phyloP scores from a whole-genome alignment of 2,329 filamentous ascomycete genomes.

The Triangularia setosa region DNA sequence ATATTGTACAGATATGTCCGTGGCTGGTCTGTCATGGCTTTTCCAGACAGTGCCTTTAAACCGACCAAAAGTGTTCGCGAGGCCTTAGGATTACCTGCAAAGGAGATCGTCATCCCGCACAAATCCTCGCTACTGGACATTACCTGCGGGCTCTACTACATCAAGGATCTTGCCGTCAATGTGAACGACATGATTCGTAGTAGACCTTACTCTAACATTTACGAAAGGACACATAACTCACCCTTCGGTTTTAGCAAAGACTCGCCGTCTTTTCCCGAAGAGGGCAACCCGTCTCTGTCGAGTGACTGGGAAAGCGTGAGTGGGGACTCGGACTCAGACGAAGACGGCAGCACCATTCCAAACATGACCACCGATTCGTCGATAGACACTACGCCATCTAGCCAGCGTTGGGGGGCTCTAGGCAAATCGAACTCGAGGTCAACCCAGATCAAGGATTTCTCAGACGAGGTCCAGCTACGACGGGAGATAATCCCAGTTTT shows the following conservation, averaged over 20 bases:
- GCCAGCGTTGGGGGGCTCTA: not conserved
- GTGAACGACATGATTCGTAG: not conserved
- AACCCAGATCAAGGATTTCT: conserved; percentile 15
- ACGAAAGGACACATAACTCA: not conserved
- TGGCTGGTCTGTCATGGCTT: conserved; percentile 48
- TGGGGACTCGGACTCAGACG: not conserved
- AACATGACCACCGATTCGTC: not conserved
- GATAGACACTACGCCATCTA: not conserved
- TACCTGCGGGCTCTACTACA: conserved; percentile 25
- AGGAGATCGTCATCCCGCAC: conserved; percentile 21
- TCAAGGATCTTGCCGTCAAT: conserved; percentile 20
- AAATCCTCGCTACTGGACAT: conserved; percentile 18
- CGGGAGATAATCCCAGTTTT: conserved; percentile 21
- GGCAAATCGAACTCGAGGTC: not conserved
- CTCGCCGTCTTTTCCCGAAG: not conserved
- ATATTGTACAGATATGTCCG: not conserved
- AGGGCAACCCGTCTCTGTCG: not conserved
- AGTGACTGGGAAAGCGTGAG: conserved; percentile 1
- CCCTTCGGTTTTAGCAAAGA: not conserved
- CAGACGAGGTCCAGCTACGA: conserved; percentile 13
- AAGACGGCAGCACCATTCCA: not conserved
- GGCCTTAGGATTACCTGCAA: conserved; percentile 29
- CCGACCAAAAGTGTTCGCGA: conserved; percentile 29
- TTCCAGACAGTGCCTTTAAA: conserved; percentile 43
- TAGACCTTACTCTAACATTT: not conserved